Conservation (phyloP, 2,329 filamentous ascomycete species). For the Cladosporium sp. region DNA sequence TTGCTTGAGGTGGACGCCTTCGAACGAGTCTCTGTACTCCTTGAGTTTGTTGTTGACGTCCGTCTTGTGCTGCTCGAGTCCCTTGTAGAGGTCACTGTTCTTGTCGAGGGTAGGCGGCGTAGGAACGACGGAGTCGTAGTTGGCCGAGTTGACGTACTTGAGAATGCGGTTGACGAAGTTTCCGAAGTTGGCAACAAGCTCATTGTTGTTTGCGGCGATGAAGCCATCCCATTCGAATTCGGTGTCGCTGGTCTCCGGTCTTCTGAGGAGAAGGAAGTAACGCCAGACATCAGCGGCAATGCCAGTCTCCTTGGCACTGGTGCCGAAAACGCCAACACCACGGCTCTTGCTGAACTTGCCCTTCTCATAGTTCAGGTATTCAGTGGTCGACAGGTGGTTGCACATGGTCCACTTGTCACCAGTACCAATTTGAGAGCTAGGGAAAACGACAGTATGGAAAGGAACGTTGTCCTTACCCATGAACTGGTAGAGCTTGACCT, state of each 20-base stretch:
- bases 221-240: conserved; percentile 89
- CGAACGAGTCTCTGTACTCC: conserved; percentile 64
- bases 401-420: conserved; percentile 84
- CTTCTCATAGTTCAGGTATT: conserved; percentile 83
- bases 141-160: conserved; percentile 68
- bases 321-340: conserved; percentile 86
- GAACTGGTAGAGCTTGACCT: conserved; percentile 89
- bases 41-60: conserved; percentile 64
- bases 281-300: conserved; percentile 86
- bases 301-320: conserved; percentile 81
- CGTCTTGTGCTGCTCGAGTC: conserved; percentile 42
- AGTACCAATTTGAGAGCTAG: conserved; percentile 79
- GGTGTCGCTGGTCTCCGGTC: conserved; percentile 80
- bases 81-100: conserved; percentile 26
- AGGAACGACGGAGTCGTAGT: conserved; percentile 65
- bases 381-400: conserved; percentile 82
- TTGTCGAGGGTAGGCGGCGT: conserved; percentile 16
- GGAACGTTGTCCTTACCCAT: conserved; percentile 90
- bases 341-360: conserved; percentile 93
- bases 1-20: conserved; percentile 66
- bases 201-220: conserved; percentile 81
- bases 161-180: conserved; percentile 56
- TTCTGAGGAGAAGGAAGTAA: conserved; percentile 81
- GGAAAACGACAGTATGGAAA: conserved; percentile 91
- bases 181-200: conserved; percentile 72